These are phyloP conservation scores for Fusarium redolens DNA, from an alignment of 2,329 filamentous ascomycete genomes.

Conservation along the genomic window DNA sequence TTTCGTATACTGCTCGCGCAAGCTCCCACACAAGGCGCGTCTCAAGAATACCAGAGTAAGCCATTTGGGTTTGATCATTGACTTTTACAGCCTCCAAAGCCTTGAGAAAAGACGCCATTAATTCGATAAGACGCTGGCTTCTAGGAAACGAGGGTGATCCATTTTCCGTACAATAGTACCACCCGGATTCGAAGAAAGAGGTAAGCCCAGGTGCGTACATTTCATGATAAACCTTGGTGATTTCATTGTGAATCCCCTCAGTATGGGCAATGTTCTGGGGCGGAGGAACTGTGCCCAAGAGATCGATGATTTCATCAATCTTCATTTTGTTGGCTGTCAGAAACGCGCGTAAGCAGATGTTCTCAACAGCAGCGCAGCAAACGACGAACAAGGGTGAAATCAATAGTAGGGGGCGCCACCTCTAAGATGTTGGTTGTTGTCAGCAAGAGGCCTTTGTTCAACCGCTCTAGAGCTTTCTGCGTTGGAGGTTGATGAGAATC, in stretches of 20 bases:
- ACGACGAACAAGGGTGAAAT: slow-evolving; percentile 46
- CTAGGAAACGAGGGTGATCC: slow-evolving; percentile 59
- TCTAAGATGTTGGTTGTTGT: slow-evolving; percentile 58
- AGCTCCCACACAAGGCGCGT: slow-evolving; percentile 71
- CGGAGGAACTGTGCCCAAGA: slow-evolving; percentile 69
- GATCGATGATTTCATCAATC: slow-evolving; percentile 77
- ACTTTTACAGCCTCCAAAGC: slow-evolving; percentile 61
- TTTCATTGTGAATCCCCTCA: slow-evolving; percentile 69
- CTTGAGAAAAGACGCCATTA: slow-evolving; percentile 74
- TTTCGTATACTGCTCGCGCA: slow-evolving; percentile 60
- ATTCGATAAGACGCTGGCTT: slow-evolving; percentile 70
- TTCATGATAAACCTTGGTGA: slow-evolving; percentile 77
- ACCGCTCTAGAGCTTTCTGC: slow-evolving; percentile 42
- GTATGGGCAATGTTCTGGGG: slow-evolving; percentile 64
- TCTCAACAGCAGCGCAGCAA: slow-evolving; percentile 45
- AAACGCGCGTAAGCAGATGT: slow-evolving; percentile 48
- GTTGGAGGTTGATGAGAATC: slow-evolving; percentile 38
- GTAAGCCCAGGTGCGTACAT: slow-evolving; percentile 82
- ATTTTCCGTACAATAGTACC: slow-evolving; percentile 73
- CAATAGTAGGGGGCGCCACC: slow-evolving; percentile 60
- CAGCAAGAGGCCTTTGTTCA: slow-evolving; percentile 46
- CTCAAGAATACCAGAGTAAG: slow-evolving; percentile 66
- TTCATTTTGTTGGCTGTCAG: slow-evolving; percentile 65
- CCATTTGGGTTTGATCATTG: slow-evolving; percentile 64
- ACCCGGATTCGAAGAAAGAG: slow-evolving; percentile 82